These are phyloP conservation scores for Aspergillus sp. DNA, from an alignment of 2,329 filamentous ascomycete genomes.

Conservation along the genomic window DNA sequence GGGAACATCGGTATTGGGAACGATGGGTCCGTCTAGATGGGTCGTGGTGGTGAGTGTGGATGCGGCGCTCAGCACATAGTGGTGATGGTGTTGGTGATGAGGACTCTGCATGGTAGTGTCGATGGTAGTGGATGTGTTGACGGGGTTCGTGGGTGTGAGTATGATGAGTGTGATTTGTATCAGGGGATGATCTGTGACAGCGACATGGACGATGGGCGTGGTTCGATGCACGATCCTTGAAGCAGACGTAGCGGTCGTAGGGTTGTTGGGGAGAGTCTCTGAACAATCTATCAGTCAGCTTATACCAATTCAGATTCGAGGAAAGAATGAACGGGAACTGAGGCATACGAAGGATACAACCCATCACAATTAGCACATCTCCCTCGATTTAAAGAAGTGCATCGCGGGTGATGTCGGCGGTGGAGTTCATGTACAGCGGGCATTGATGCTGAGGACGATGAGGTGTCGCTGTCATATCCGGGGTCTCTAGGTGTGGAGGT, in stretches of 20 bases:
- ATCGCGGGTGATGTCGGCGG: no score
- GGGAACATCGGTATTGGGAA: slow-evolving; percentile 74
- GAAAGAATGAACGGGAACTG: no score
- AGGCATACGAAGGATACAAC: no score
- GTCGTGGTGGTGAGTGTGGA: slow-evolving; percentile 1
- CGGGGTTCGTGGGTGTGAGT: background rate
- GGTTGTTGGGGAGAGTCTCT: background rate
- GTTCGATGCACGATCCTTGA: background rate
- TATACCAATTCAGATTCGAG: no score
- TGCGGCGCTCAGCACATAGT: background rate
- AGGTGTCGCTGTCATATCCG: no score
- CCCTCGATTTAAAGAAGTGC: no score
- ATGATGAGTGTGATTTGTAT: background rate
- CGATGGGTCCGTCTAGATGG: slow-evolving; percentile 72
- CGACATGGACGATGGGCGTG: background rate
- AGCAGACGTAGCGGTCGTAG: background rate
- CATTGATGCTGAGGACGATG: no score
- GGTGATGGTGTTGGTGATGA: background rate
- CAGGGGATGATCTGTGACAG: background rate
- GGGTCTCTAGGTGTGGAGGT: no score
- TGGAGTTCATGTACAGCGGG: no score
- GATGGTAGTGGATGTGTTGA: slow-evolving; percentile 4
- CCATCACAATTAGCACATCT: no score
- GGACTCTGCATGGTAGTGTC: background rate
- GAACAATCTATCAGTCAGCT: no score